Evolutionary conservation across 192 early-diverging fungal genomes (phyloP).

Genomic region (Oehlia diaphana): DNA sequence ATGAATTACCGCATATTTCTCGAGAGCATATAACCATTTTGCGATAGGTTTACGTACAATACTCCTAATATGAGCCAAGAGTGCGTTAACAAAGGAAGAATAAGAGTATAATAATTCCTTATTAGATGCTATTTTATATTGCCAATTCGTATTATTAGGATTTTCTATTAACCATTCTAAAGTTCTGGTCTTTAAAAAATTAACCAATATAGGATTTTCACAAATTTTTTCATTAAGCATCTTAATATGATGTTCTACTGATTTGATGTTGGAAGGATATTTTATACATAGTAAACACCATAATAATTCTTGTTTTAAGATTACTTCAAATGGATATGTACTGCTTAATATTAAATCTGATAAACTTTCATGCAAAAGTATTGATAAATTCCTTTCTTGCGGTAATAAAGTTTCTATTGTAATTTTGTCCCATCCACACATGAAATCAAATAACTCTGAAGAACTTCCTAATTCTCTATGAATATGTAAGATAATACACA

Average conservation of each 20-base stretch:
- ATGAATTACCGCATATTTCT: neutral
- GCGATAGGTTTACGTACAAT: slow-evolving; percentile 27
- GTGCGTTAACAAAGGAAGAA: slow-evolving; percentile 25
- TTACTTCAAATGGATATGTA: slow-evolving; percentile 29
- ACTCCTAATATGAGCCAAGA: slow-evolving; percentile 11
- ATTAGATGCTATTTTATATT: slow-evolving; percentile 23
- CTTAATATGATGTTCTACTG: slow-evolving; percentile 29
- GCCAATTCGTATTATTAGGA: slow-evolving; percentile 8
- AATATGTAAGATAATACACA: slow-evolving; percentile 30
- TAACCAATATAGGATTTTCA: slow-evolving; percentile 5
- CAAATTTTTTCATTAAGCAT: slow-evolving; percentile 2
- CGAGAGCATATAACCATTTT: slow-evolving; percentile 22
- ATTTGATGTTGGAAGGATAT: slow-evolving; percentile 17
- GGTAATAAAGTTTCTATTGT: slow-evolving; percentile 22
- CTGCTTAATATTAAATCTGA: slow-evolving; percentile 12
- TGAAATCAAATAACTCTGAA: slow-evolving; percentile 22
- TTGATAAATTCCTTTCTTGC: slow-evolving; percentile 21
- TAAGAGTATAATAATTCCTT: slow-evolving; percentile 20
- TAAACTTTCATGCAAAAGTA: slow-evolving; percentile 9
- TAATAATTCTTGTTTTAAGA: slow-evolving; percentile 27
- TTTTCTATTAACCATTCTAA: slow-evolving; percentile 19
- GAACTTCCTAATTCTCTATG: slow-evolving; percentile 9
- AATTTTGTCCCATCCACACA: slow-evolving; percentile 31
- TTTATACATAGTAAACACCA: slow-evolving; percentile 34
- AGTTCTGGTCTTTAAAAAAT: neutral